phyloP scores from a whole-genome alignment of 208 protist species.

The Trichomonas tenax region DNA sequence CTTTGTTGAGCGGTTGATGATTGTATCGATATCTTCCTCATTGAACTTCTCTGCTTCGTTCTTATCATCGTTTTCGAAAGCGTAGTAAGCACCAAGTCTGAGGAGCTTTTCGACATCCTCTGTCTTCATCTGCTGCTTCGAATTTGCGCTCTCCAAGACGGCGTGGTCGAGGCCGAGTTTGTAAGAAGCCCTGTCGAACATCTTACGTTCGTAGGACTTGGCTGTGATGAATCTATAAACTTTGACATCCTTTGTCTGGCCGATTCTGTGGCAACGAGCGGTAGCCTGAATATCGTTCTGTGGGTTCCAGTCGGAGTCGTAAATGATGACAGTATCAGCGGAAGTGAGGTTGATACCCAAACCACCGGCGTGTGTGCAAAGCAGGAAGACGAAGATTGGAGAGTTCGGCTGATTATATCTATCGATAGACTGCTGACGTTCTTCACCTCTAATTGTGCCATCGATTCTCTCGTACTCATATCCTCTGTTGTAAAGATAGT shows the following conservation, averaged over 20 bases:
- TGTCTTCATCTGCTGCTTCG: background rate
- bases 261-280: slow-evolving; percentile 81
- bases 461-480: slow-evolving; percentile 50
- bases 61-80: slow-evolving; percentile 27
- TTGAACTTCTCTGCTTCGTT: background rate
- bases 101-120: slow-evolving; percentile 28
- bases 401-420: slow-evolving; percentile 26
- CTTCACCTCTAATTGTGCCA: slow-evolving; percentile 27
- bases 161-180: slow-evolving; percentile 59
- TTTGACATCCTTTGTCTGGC: slow-evolving; percentile 66
- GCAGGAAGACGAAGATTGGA: slow-evolving; percentile 31
- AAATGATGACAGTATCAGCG: slow-evolving; percentile 50
- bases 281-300: slow-evolving; percentile 49
- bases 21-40: slow-evolving; percentile 20
- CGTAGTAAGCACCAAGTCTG: slow-evolving; percentile 28
- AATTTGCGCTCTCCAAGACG: background rate
- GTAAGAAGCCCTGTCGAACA: slow-evolving; percentile 58
- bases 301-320: slow-evolving; percentile 51
- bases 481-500: slow-evolving; percentile 27
- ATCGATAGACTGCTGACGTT: slow-evolving; percentile 37
- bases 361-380: slow-evolving; percentile 42
- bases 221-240: slow-evolving; percentile 62
- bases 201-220: slow-evolving; percentile 60
- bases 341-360: slow-evolving; percentile 47
- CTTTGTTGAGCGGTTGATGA: background rate